Conservation (phyloP, 1,284 basidiomycete species). For the Cryptococcus sp. region DNA sequence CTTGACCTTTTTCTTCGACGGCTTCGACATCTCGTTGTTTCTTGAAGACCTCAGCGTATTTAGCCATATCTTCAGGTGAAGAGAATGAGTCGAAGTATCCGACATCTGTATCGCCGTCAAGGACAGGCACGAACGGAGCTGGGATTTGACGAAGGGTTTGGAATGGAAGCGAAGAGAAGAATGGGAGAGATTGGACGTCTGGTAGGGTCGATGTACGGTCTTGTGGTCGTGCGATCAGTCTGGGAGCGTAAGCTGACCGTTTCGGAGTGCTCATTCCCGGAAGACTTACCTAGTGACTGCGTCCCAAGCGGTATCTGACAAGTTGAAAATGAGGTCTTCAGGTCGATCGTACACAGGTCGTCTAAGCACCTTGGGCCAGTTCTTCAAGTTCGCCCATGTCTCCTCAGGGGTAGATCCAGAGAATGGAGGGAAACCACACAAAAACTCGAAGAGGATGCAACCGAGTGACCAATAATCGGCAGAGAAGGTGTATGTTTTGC, state of each 20-base stretch:
- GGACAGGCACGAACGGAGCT: slow-evolving; percentile 93
- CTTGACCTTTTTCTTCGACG: slow-evolving; percentile 79
- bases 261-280: neutral
- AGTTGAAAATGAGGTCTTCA: slow-evolving; percentile 96
- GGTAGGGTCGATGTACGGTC: slow-evolving; percentile 70
- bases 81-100: slow-evolving; percentile 99
- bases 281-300: slow-evolving; percentile 70
- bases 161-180: slow-evolving; percentile 77
- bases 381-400: slow-evolving; percentile 98
- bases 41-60: slow-evolving; percentile 96
- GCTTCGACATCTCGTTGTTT: slow-evolving; percentile 93
- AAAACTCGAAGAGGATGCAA: slow-evolving; percentile 96
- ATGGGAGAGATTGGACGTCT: slow-evolving; percentile 73
- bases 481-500: slow-evolving; percentile 88
- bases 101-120: slow-evolving; percentile 92
- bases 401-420: slow-evolving; percentile 93
- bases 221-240: slow-evolving; percentile 69
- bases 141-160: slow-evolving; percentile 66
- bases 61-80: slow-evolving; percentile 91
- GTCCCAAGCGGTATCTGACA: slow-evolving; percentile 91
- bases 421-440: slow-evolving; percentile 95
- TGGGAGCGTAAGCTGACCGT: slow-evolving; percentile 40
- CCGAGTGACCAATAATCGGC: slow-evolving; percentile 99
- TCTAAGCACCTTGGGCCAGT: slow-evolving; percentile 87
- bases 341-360: slow-evolving; percentile 92